phyloP scores from a whole-genome alignment of 345 rosid genomes.

The Dimocarpus longan region DNA sequence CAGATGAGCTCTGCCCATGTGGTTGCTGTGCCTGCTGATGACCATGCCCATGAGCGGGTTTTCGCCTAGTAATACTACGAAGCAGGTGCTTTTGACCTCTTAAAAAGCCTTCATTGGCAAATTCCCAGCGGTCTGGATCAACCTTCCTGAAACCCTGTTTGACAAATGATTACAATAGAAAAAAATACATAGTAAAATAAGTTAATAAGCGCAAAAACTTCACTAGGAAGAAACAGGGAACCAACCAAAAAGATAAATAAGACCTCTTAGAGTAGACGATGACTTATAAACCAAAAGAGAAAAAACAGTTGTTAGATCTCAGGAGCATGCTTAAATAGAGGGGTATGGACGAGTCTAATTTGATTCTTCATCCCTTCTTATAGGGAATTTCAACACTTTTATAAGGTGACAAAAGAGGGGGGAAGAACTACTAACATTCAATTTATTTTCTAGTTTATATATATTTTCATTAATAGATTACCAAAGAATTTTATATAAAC shows the following conservation, averaged over 20 bases:
- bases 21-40: slow-evolving; percentile 68
- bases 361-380: background rate
- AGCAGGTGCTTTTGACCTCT: slow-evolving; percentile 93
- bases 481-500: background rate
- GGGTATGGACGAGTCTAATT: background rate
- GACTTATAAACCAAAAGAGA: background rate
- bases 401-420: background rate
- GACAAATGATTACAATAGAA: slow-evolving; percentile 10
- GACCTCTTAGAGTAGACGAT: background rate
- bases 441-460: background rate
- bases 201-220: background rate
- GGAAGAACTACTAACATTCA: background rate
- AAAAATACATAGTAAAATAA: background rate
- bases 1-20: slow-evolving; percentile 69
- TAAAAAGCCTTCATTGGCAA: slow-evolving; percentile 91
- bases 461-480: background rate
- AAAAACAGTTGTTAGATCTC: background rate
- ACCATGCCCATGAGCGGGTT: slow-evolving; percentile 75
- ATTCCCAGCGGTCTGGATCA: slow-evolving; percentile 99
- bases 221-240: background rate
- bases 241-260: background rate
- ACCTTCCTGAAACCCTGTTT: slow-evolving; percentile 94
- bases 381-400: background rate
- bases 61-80: slow-evolving; percentile 73
- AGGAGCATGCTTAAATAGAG: background rate